Evolutionary conservation across 2,329 filamentous ascomycete genomes (phyloP).

Genomic region (Paraphoma chrysanthemicola): DNA sequence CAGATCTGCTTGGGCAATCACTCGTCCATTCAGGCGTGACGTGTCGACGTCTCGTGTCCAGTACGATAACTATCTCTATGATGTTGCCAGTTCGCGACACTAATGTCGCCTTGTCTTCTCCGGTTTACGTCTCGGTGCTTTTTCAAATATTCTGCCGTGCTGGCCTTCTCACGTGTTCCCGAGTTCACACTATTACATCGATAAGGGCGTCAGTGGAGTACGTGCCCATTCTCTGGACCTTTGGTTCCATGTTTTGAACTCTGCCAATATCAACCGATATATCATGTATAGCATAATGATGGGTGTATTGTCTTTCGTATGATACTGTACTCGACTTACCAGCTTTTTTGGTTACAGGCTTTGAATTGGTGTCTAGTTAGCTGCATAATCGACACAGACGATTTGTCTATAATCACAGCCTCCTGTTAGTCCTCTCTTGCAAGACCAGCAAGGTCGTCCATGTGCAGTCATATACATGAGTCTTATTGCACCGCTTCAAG

Average conservation of each 20-base stretch:
- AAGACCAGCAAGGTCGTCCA: not conserved
- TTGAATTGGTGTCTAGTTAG: not conserved
- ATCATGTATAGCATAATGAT: slow-evolving; percentile 5
- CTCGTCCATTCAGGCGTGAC: not conserved
- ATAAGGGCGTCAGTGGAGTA: not conserved
- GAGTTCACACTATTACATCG: not conserved
- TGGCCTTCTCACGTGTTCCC: not conserved
- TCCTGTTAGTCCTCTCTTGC: not conserved
- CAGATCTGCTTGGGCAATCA: slow-evolving; percentile 11
- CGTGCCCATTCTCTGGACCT: not conserved
- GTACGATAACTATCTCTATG: too few species aligned
- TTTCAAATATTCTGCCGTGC: not conserved
- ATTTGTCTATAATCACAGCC: too few species aligned
- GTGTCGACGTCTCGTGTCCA: not conserved
- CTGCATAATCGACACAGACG: too few species aligned
- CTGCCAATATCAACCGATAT: not conserved
- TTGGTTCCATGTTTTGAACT: slow-evolving; percentile 1
- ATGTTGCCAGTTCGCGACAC: too few species aligned
- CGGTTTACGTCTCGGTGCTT: not conserved
- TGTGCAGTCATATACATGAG: not conserved
- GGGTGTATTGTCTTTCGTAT: not conserved
- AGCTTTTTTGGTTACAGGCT: not conserved
- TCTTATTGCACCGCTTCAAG: not conserved
- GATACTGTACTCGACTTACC: not conserved
- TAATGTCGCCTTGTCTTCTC: not conserved